Evolutionary conservation across 2,329 filamentous ascomycete species (phyloP), one percentile per base, ranked within the genome.

Genomic region (Fusarium pininemorale): DNA sequence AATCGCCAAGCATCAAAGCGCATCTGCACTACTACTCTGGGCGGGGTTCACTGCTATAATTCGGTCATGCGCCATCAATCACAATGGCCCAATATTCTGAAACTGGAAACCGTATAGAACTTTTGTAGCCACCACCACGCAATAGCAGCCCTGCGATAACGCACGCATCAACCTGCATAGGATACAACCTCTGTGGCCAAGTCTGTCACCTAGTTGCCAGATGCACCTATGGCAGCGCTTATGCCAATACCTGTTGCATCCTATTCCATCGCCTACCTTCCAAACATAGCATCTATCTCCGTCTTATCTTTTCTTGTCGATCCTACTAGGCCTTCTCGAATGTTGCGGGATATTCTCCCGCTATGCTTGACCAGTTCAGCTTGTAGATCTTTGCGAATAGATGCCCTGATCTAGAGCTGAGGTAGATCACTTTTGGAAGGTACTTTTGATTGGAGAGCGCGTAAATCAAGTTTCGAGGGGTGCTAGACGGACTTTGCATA

Each of bases 71-170:
- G 64, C 28, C 53, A 69, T 62, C 64, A 66, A 38, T 68, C 66
- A 68, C 66, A 55, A 28, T 48, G 41, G 55, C 41, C 63, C 47
- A 48, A 51, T 41, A 69, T 55, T 69, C 64, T 69, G 41, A 69
- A 69, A 69, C 41, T 55, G 66, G 55, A 38, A 39, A 63, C 37
- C 47, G 38, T 20, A 24, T 26, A 63, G 64, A 63, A 32, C 66
- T 62, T 69, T 69, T 69, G 66, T 69, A 69, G 64, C n/a, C 38
- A 24, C 47, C 37, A 32, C 58, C 41, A 69, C 55, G 66, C 66
- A 69, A 69, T 69, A 63, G 32, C 64, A 48, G 48, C 63, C 45
- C 44, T 69, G 58, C 56, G 66, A 69, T 69, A 69, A 69, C 66
- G 66, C 63, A 69, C 32, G 30, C 62, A 47, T 51, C 38, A 38